A percentile compares a stretch with the other conserved stretches of the same genome.
Evolutionary conservation across 441 rosid species (phyloP).

Genomic region (Jatropha podagrica): DNA sequence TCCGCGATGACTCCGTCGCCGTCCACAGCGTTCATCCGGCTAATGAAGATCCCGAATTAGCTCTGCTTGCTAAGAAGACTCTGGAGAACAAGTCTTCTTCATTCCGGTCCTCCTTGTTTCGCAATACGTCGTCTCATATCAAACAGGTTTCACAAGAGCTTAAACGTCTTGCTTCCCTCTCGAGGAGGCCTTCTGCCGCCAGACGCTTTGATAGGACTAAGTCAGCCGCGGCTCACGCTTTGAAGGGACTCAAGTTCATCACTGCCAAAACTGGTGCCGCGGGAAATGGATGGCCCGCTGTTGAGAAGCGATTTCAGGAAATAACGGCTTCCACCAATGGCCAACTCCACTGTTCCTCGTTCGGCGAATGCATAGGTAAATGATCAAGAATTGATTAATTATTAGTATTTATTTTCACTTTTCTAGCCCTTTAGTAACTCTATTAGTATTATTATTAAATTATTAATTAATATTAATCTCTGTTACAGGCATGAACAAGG

Average conservation of each 20-base stretch:
- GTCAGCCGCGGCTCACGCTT: constrained; percentile 70
- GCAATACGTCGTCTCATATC: constrained; percentile 63
- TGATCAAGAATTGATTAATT: background rate
- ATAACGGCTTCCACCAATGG: constrained; percentile 48
- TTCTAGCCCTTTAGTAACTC: background rate
- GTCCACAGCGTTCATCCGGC: constrained; percentile 71
- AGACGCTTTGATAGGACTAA: constrained; percentile 57
- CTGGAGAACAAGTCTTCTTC: constrained; percentile 52
- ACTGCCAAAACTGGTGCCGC: constrained; percentile 49
- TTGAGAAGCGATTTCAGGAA: constrained; percentile 55
- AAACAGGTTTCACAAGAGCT: constrained; percentile 80
- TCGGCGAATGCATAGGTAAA: constrained; percentile 79
- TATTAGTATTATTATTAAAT: background rate
- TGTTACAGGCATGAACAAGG: constrained; percentile 72
- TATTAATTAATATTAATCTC: background rate
- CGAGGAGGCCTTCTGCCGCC: constrained; percentile 42
- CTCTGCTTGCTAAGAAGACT: constrained; percentile 59
- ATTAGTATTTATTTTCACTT: background rate
- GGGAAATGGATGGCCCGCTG: constrained; percentile 60
- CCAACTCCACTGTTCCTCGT: constrained; percentile 57
- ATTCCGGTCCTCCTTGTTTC: constrained; percentile 40
- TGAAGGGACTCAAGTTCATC: constrained; percentile 78
- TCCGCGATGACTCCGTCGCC: constrained; percentile 66
- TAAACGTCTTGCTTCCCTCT: constrained; percentile 52
- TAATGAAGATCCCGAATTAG: constrained; percentile 60